Percentiles rank a stretch among this genome's conserved stretches.
Conservation (phyloP, 169 alveolate species). For the Plasmodium inui region DNA sequence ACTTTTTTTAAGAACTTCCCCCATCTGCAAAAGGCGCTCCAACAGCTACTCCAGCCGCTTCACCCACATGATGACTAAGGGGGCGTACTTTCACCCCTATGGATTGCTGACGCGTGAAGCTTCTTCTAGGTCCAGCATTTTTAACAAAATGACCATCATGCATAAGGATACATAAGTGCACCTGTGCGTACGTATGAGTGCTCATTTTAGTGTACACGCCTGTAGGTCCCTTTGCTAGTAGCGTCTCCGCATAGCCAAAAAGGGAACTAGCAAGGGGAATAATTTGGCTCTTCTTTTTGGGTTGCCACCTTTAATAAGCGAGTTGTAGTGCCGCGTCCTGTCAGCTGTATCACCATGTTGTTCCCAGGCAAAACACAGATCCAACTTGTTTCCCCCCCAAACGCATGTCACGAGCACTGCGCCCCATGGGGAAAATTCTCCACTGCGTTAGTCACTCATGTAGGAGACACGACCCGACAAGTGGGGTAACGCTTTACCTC, state of each 20-base stretch:
- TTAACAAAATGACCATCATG: not conserved
- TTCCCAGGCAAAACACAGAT: not conserved
- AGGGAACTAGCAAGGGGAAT: not conserved
- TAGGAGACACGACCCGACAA: not conserved
- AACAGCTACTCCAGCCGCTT: not conserved
- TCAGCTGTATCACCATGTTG: not conserved
- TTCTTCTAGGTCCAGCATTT: not conserved
- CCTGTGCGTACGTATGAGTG: not conserved
- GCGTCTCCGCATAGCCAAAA: not conserved
- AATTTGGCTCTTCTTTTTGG: not conserved
- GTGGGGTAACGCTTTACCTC: not conserved
- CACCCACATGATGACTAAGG: not conserved
- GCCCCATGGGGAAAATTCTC: not conserved
- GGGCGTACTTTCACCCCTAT: not conserved
- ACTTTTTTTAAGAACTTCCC: not conserved
- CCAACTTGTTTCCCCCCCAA: not conserved
- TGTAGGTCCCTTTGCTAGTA: not conserved
- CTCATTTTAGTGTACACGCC: not conserved
- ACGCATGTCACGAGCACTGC: not conserved
- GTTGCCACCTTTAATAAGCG: not conserved
- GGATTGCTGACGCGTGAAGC: not conserved
- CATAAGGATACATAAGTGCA: not conserved
- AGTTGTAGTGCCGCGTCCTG: not conserved
- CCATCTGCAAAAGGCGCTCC: not conserved
- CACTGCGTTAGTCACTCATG: not conserved